Base-by-base conservation (phyloP, 352 stramenopile genomes). In the Globisporangium alternatum region DNA sequence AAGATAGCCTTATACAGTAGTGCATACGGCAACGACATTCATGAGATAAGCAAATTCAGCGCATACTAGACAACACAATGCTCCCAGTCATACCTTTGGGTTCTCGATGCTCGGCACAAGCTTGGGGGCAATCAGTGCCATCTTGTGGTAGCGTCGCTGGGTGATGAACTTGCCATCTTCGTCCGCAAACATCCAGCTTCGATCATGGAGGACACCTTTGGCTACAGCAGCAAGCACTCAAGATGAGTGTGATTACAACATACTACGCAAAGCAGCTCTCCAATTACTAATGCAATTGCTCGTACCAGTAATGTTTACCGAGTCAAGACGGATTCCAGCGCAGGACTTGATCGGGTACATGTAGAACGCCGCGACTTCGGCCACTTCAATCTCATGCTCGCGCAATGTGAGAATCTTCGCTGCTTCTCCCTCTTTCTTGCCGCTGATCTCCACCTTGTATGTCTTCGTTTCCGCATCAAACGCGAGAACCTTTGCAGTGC, bases 301-400 rank as follows among this genome's bases (percentile, higher is more conserved):
- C 44, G 30, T 65, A 74, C 63, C 31, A 3, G 81, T 86, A 47
- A 93, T 70, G 45, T 76, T 47, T 0, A 68, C 77, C 31, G 70
- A 58, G 1, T 78, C 62, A 6, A 95, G 45, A 3, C 74, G 69
- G n/a, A 91, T 80, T 0, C 80, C 82, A 52, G 67, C 71, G 65
- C 86, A 94, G n/a, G 78, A 90, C 68, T 96, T 95, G 71, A 96
- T 77, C 33, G 88, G 88, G 67, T 95, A 96, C 45, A 96, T 64
- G 62, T 71, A 81, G 9, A 95, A 69, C 1, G 83, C 85, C 1
- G 57, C 44, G 22, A 93, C 75, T 9, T 49, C 53, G 0, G 77
- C 66, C 54, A 70, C 59, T 10, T 77, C 55, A 28, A 90, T 44
- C 45, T 77, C 55, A 0, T 62, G 45, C 15, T 64, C 35, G 10